Evolutionary conservation across 345 rosid genomes (phyloP).

Genomic region (Salix brachista): DNA sequence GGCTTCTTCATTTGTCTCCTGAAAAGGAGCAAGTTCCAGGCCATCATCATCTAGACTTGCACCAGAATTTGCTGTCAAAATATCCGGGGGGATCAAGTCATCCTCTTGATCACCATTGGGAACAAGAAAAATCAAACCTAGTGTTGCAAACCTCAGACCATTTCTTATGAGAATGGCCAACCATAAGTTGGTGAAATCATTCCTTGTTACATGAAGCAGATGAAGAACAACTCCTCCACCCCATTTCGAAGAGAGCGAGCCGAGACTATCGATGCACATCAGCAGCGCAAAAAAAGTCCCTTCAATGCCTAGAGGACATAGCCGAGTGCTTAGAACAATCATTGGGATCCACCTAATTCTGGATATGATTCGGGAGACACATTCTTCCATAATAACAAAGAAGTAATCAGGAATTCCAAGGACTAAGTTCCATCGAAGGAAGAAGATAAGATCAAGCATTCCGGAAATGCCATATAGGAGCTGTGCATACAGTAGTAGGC

Average conservation of each 20-base stretch:
- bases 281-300: constrained; percentile 75
- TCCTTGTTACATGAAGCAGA: constrained; percentile 52
- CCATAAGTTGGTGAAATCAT: constrained; percentile 62
- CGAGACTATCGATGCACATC: constrained; percentile 75
- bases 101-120: constrained; percentile 50
- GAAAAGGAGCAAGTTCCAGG: constrained; percentile 35
- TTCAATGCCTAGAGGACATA: constrained; percentile 76
- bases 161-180: constrained; percentile 57
- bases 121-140: constrained; percentile 62
- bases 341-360: constrained; percentile 77
- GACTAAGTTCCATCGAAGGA: constrained; percentile 61
- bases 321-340: constrained; percentile 65
- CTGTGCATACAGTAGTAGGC: constrained; percentile 52
- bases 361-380: constrained; percentile 49
- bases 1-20: not conserved
- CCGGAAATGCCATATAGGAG: constrained; percentile 59
- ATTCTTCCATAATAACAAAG: constrained; percentile 67
- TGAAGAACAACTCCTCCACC: constrained; percentile 64
- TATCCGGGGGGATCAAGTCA: constrained; percentile 37
- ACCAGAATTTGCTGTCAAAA: constrained; percentile 14
- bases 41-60: constrained; percentile 22
- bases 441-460: constrained; percentile 65
- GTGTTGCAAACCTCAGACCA: constrained; percentile 45
- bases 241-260: constrained; percentile 61
- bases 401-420: constrained; percentile 68